phyloP scores from a whole-genome alignment of 2,329 filamentous ascomycete species.

The Colletotrichum liriopes region DNA sequence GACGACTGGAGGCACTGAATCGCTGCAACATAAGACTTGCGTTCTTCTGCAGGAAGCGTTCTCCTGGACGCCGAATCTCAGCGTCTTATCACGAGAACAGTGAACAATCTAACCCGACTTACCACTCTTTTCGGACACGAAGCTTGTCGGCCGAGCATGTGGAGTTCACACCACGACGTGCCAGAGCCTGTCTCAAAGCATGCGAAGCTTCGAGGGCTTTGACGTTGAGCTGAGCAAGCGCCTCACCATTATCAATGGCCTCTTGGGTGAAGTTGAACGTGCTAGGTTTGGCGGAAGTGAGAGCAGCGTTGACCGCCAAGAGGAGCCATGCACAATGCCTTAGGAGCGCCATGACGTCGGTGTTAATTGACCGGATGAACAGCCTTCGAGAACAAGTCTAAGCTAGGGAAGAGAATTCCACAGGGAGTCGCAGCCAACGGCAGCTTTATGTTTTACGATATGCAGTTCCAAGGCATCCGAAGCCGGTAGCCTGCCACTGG shows the following conservation, averaged over 20 bases:
- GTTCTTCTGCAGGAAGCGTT: slow-evolving; percentile 43
- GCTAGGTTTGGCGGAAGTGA: slow-evolving; percentile 5
- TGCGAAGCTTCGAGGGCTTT: slow-evolving; percentile 20
- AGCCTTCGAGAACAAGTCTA: not conserved
- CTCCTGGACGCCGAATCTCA: slow-evolving; percentile 36
- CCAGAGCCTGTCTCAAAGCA: slow-evolving; percentile 9
- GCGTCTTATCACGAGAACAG: not conserved
- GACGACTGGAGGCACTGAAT: slow-evolving; percentile 48
- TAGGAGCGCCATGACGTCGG: slow-evolving; percentile 26
- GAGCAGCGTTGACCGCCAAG: slow-evolving; percentile 1
- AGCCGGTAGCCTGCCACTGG: not conserved
- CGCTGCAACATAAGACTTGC: slow-evolving; percentile 46
- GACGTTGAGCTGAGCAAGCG: slow-evolving; percentile 10
- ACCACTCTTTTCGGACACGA: slow-evolving; percentile 37
- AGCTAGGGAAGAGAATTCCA: not conserved
- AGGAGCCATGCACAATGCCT: slow-evolving; percentile 28
- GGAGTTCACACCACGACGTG: not conserved
- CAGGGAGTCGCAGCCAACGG: not conserved
- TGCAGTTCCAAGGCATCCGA: not conserved
- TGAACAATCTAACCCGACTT: not conserved
- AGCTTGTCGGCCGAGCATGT: slow-evolving; percentile 27
- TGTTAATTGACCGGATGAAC: slow-evolving; percentile 24
- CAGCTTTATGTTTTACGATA: slow-evolving; percentile 16
- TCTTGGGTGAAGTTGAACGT: slow-evolving; percentile 18
- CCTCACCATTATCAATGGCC: slow-evolving; percentile 28